Conservation (phyloP, 164 flowering plant species). For the Liquidambar formosana region DNA sequence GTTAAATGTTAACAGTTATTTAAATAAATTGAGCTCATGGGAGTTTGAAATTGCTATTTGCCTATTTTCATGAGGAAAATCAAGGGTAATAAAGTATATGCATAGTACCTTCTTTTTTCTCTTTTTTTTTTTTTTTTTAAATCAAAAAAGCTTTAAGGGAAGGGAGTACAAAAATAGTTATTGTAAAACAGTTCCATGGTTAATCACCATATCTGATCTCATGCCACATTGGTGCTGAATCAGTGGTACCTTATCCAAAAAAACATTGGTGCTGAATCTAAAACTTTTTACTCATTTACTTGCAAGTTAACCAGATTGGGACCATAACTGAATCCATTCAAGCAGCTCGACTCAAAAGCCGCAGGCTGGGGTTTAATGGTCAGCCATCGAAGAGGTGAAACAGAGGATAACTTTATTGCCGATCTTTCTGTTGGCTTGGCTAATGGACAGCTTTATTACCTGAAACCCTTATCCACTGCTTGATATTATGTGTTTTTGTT, state of each 20-base stretch:
- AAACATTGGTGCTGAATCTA: too few species aligned
- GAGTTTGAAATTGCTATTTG: too few species aligned
- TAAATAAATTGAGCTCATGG: too few species aligned
- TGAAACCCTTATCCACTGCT: conserved; percentile 4
- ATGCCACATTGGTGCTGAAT: too few species aligned
- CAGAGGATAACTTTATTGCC: conserved; percentile 96
- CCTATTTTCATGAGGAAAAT: too few species aligned
- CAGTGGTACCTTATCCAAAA: too few species aligned
- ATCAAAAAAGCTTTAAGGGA: neutral
- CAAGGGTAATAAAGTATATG: neutral
- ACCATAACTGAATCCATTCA: conserved; percentile 88
- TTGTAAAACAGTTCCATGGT: too few species aligned
- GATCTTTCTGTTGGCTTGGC: conserved; percentile 97
- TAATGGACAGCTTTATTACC: conserved; percentile 74
- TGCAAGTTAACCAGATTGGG: conserved; percentile 97
- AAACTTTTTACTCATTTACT: conserved; percentile 1
- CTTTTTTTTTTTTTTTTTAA: neutral
- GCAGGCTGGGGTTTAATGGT: conserved; percentile 99
- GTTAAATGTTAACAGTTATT: too few species aligned
- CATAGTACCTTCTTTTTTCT: neutral
- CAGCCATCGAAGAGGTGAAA: conserved; percentile 97
- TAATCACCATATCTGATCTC: neutral
- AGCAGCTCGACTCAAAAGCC: conserved; percentile 92
- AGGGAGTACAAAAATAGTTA: neutral
- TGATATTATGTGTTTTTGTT: neutral